A percentile compares a stretch with the other conserved stretches of the same genome.
These are phyloP conservation scores for Penicillium cataractarum DNA, from an alignment of 495 filamentous ascomycete species.

Conservation along the genomic window DNA sequence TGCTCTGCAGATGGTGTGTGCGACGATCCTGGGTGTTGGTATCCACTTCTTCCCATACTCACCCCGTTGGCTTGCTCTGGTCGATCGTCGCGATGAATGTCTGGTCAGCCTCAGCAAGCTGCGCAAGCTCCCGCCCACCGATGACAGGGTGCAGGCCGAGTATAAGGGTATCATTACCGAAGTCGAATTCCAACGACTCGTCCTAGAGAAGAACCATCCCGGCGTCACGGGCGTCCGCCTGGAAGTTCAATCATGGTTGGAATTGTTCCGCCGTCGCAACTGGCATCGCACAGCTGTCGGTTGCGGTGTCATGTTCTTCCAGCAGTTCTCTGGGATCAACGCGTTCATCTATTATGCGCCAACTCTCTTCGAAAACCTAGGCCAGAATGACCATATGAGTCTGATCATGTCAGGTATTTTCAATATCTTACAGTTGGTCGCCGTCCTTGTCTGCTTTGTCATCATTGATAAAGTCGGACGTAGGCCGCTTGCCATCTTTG, in stretches of 20 bases:
- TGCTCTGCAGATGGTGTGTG: conserved; percentile 74
- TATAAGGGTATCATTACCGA: conserved; percentile 46
- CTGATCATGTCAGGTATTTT: conserved; percentile 6
- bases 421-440: background rate
- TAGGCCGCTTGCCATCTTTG: background rate
- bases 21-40: conserved; percentile 63
- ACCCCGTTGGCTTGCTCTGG: conserved; percentile 74
- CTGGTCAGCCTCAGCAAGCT: conserved; percentile 63
- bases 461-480: conserved; percentile 5
- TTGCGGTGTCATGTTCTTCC: conserved; percentile 5
- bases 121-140: conserved; percentile 62
- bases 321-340: conserved; percentile 12
- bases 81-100: conserved; percentile 73
- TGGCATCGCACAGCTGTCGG: conserved; percentile 9
- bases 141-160: conserved; percentile 45
- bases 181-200: conserved; percentile 16
- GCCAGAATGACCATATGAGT: conserved; percentile 1
- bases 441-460: background rate
- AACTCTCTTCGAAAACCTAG: background rate
- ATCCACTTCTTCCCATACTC: conserved; percentile 74
- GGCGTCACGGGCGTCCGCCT: conserved; percentile 1
- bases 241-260: conserved; percentile 4
- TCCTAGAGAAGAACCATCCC: conserved; percentile 4
- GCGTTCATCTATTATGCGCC: conserved; percentile 13
- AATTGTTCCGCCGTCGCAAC: conserved; percentile 6